These are phyloP conservation scores for Grosmannia huntii DNA, from an alignment of 2,329 filamentous ascomycete species.

Conservation along the genomic window DNA sequence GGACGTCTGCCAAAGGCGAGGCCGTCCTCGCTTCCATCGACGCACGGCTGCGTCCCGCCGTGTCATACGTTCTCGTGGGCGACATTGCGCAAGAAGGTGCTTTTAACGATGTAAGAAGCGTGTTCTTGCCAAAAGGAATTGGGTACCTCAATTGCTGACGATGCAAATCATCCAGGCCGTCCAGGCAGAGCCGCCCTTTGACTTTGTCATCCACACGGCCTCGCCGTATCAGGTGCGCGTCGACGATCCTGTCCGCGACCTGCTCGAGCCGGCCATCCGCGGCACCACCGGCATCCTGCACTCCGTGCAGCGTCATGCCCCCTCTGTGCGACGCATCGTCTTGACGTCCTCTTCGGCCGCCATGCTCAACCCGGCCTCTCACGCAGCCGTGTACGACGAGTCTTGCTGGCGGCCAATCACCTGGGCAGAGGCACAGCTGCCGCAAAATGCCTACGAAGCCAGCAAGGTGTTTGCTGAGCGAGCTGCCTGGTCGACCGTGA, in stretches of 20 bases:
- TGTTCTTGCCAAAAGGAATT: not conserved
- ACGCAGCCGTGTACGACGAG: slow-evolving; percentile 27
- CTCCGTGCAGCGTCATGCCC: slow-evolving; percentile 30
- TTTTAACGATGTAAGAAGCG: slow-evolving; percentile 41
- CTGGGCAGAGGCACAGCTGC: slow-evolving; percentile 21
- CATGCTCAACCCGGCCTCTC: slow-evolving; percentile 25
- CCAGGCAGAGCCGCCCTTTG: slow-evolving; percentile 24
- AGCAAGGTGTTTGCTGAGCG: slow-evolving; percentile 53
- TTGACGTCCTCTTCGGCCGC: slow-evolving; percentile 35
- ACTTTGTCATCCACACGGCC: slow-evolving; percentile 62
- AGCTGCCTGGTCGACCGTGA: slow-evolving; percentile 51
- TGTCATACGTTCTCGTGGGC: slow-evolving; percentile 44
- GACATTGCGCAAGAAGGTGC: slow-evolving; percentile 59
- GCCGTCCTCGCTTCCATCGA: slow-evolving; percentile 21
- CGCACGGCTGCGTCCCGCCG: not conserved
- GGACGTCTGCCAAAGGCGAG: slow-evolving; percentile 33
- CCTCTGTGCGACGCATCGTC: slow-evolving; percentile 50
- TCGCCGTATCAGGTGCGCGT: slow-evolving; percentile 61
- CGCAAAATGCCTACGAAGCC: slow-evolving; percentile 19
- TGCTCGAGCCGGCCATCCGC: slow-evolving; percentile 42
- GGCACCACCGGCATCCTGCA: slow-evolving; percentile 37
- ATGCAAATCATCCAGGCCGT: slow-evolving; percentile 18
- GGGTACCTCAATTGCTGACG: not conserved
- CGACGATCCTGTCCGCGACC: slow-evolving; percentile 31
- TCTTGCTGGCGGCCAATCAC: slow-evolving; percentile 24